Conservation (phyloP, 2,329 filamentous ascomycete species). For the Cladophialophora chaetospira region DNA sequence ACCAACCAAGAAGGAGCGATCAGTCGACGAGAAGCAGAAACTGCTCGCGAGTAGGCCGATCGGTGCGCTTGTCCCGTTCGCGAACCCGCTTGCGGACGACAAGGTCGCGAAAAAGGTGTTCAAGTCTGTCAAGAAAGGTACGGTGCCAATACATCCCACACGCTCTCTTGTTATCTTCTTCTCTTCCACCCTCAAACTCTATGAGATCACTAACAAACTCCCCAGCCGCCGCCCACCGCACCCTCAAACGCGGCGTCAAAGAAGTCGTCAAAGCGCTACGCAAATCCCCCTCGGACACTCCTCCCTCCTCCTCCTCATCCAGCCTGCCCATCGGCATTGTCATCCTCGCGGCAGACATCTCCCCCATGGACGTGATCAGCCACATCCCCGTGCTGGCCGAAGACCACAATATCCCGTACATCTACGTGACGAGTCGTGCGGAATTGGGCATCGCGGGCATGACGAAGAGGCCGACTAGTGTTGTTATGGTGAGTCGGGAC, state of each 20-base stretch:
- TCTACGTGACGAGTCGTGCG: constrained; percentile 89
- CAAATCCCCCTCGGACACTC: constrained; percentile 75
- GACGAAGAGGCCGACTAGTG: constrained; percentile 94
- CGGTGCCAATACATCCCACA: constrained; percentile 48
- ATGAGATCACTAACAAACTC: background rate
- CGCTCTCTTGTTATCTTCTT: constrained; percentile 50
- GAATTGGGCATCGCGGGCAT: constrained; percentile 91
- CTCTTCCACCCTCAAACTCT: constrained; percentile 45
- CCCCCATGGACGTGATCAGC: constrained; percentile 96
- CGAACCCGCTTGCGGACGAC: constrained; percentile 53
- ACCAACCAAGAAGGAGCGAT: constrained; percentile 19
- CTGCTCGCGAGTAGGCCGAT: constrained; percentile 37
- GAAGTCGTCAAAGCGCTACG: constrained; percentile 98
- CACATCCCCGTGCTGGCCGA: constrained; percentile 98
- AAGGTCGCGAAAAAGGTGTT: constrained; percentile 55
- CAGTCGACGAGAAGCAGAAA: constrained; percentile 28
- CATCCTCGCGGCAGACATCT: constrained; percentile 95
- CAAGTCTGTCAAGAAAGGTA: constrained; percentile 56
- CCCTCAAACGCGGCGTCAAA: constrained; percentile 96
- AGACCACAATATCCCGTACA: constrained; percentile 95
- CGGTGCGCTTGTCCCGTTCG: constrained; percentile 53
- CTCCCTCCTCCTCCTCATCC: constrained; percentile 37
- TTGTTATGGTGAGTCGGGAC: constrained; percentile 75
- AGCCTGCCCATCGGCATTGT: constrained; percentile 71
- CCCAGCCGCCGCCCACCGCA: constrained; percentile 88